phyloP scores from a whole-genome alignment of 2,329 filamentous ascomycete species.

The Aspergillus oerlinghausenensis region DNA sequence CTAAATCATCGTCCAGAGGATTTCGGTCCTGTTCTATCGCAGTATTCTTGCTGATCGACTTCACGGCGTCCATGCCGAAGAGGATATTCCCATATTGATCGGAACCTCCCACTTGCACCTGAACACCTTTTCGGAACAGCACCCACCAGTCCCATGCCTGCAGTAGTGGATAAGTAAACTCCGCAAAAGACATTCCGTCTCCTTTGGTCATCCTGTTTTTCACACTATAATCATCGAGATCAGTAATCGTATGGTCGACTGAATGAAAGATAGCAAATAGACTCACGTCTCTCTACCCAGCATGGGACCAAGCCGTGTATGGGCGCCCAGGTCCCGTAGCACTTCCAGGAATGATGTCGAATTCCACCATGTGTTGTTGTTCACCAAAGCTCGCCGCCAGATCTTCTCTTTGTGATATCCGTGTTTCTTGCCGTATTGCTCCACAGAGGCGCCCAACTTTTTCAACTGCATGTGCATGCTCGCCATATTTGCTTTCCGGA shows the following conservation, averaged over 20 bases:
- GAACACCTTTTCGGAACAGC: constrained; percentile 66
- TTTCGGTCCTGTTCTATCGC: constrained; percentile 34
- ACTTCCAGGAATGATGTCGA: constrained; percentile 69
- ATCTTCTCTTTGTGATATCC: constrained; percentile 60
- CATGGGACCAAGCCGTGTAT: constrained; percentile 79
- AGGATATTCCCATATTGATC: constrained; percentile 97
- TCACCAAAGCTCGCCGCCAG: constrained; percentile 64
- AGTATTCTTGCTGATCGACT: constrained; percentile 58
- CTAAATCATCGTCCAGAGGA: constrained; percentile 32
- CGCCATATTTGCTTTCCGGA: constrained; percentile 44
- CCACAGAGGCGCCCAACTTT: constrained; percentile 70
- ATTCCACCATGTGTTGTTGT: constrained; percentile 83
- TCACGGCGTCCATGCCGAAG: constrained; percentile 80
- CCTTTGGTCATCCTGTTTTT: constrained; percentile 78
- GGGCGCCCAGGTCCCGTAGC: constrained; percentile 65
- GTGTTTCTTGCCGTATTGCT: constrained; percentile 59
- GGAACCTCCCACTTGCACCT: constrained; percentile 88
- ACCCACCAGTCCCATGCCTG: constrained; percentile 98
- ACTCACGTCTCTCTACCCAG: constrained; percentile 80
- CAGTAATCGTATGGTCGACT: background rate
- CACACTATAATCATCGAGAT: constrained; percentile 47
- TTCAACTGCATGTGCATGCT: constrained; percentile 49
- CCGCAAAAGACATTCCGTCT: constrained; percentile 88
- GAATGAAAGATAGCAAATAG: background rate
- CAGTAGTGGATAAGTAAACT: constrained; percentile 88